Evolutionary conservation across 371 early-diverging fungal genomes (phyloP), one percentile per base, ranked within the genome.

Genomic region (Vairimorpha apis): DNA sequence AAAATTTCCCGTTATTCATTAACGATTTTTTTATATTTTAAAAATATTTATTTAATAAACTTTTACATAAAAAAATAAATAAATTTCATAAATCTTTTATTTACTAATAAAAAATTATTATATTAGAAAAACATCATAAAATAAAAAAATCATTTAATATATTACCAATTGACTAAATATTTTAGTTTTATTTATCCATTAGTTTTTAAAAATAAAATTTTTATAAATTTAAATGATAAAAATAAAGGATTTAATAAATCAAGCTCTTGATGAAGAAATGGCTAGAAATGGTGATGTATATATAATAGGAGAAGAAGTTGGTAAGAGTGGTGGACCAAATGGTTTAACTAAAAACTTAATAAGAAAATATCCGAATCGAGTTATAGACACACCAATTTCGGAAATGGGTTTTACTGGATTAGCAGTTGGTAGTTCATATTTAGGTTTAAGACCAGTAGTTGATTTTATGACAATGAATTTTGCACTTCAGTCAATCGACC

Each of bases 401-500:
- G 98, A 98, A 85, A 90, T 91, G 86, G 97, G 97, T 66, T 94
- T 98, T 79, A 91, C 95, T 74, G 98, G 98, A 82, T 82, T 98
- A 66, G 98, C 96, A 79, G 90, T 94, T 53, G 98, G 98, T 72
- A 89, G 95, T 43, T 93, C 94, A 33, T 87, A 93, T 73, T 85
- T 88, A 70, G 98, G 98, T 33, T 86, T 96, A 47, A 90, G 89
- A 86, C 98, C 98, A 44, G 88, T 98, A 73, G 93, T 94, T 86
- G 97, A 98, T 84, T 98, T 95, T 86, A 98, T 98, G 98, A 95
- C 98, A 59, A 95, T 91, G 86, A 96, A 95, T 89, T 98, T 98
- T 87, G 90, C 95, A 51, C 91, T 98, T 91, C 98, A 97, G 88
- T 93, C 96, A 51, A 95, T 98, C 81, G 98, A 98, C 83, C 98